Evolutionary conservation across 768 basidiomycete genomes (phyloP), one percentile per base, ranked within the genome.

Genomic region (Lactarius quietus): DNA sequence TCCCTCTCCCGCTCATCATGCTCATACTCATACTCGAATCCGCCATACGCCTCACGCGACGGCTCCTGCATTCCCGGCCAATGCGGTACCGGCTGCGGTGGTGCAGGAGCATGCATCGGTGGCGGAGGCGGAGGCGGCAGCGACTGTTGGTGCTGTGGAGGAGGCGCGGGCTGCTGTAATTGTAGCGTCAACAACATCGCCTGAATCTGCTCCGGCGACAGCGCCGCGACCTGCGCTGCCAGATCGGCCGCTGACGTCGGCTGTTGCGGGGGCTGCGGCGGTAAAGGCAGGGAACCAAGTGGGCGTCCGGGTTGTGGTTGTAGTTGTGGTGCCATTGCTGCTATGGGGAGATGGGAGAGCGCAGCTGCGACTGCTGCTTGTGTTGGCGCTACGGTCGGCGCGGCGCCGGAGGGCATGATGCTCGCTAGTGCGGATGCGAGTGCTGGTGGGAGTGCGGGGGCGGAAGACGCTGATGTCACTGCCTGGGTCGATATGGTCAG

Each of bases 201-300:
- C 66, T 89, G 86, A 41, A 92, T 84, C 72, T 92, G 90, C 57
- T 89, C 90, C 0, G 89, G 88, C 3, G 88, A 89, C 18, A 92
- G 81, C 39, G 85, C 80, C 7, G 90, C 87, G 7, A 92, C 84
- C 70, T 90, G 87, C 6, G 87, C 84, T 9, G 86, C 86, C 43
- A 93, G 81, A 20, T 82, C 81, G 17, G 82, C 76, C 2, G 23
- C 83, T 77, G 65, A 81, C 76, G 39, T 79, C 6, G 57, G 31
- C 17, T 31, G 38, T 2, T 33, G 74, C 36, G 45, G 45, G 14
- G 45, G 36, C 2, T 2, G 39, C 39, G 39, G 72, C 36, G 73
- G 77, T 15, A 75, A 71, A 38, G 35, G 69, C 62, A 69, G 74
- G 52, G 68, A 70, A 20, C 43, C 43, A n/a, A 72, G 68, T 23